Base-by-base conservation (phyloP, 257 asterid genomes). In the Solanum medicagineum region DNA sequence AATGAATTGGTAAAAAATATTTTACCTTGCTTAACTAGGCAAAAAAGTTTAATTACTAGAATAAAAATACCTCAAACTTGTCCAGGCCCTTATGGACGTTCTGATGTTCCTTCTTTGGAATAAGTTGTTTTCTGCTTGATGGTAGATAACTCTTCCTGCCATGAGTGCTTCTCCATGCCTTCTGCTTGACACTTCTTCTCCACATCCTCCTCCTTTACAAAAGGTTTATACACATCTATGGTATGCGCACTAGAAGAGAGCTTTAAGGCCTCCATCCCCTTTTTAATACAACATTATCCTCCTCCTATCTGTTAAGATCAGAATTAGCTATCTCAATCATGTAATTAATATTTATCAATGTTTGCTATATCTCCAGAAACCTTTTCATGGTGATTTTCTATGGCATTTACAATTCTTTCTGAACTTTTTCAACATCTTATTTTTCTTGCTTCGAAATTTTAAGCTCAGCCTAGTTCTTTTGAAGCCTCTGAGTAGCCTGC, bases 371-470 rank as follows among this genome's bases (percentile, higher is more conserved):
- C 89, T 93, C 97, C 4, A 89, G 60, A 57, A 91, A 87, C 89
- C 95, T 89, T 87, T 93, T 93, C 84, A 84, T 26, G 55, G 90
- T 88, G 83, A 69, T 89, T 86, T 95, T 97, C 85, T 92, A 97
- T 91, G 88, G 79, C 16, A 86, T 77, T 80, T 91, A 97, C 86
- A 75, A 87, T 74, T 93, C 97, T 90, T 87, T 91, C 56, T 91
- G 90, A 83, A 88, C 81, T 62, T 85, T 93, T 51, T 93, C 95
- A 0, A 83, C 81, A 83, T 92, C 97, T 83, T 89, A 95, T 74
- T 88, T 94, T 88, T 93, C 97, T 69, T 91, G 92, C 90, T 90
- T 95, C 92, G 94, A 81, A 85, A 85, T 89, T 90, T 89, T 93
- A 93, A 94, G 69, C 88, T 93, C 99, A 2, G 54, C 83, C 90